A percentile compares a stretch with the other conserved stretches of the same genome.
Conservation (phyloP, 495 filamentous ascomycete species). For the Penicillium psychrofluorescens region DNA sequence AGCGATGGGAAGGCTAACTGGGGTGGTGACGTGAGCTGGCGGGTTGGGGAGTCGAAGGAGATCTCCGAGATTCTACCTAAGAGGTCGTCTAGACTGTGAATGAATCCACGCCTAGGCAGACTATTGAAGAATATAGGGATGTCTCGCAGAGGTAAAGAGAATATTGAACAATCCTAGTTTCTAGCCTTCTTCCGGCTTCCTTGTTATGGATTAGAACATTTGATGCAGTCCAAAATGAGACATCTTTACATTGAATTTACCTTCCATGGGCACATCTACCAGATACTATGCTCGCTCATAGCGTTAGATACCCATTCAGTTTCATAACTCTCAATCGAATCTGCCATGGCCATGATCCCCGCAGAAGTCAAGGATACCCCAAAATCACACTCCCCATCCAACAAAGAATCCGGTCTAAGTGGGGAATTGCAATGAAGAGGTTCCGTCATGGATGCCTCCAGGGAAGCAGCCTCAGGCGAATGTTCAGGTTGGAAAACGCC, state of each 20-base stretch:
- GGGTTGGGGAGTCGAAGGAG: slow-evolving; percentile 29
- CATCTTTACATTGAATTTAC: too few relatives aligned
- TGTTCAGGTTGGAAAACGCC: slow-evolving; percentile 2
- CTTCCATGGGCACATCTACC: slow-evolving; percentile 7
- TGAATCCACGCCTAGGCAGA: not conserved
- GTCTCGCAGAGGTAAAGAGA: too few relatives aligned
- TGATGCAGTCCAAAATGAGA: too few relatives aligned
- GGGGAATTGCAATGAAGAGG: slow-evolving; percentile 9
- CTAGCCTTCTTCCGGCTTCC: too few relatives aligned
- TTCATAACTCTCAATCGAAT: slow-evolving; percentile 32
- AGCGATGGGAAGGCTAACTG: slow-evolving; percentile 17
- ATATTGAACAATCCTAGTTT: too few relatives aligned
- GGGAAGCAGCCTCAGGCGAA: slow-evolving; percentile 7
- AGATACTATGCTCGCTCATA: slow-evolving; percentile 30
- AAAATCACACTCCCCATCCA: slow-evolving; percentile 10
- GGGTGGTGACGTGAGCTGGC: slow-evolving; percentile 35
- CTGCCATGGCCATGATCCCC: slow-evolving; percentile 31
- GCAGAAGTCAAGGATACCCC: slow-evolving; percentile 21
- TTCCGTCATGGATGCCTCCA: slow-evolving; percentile 1
- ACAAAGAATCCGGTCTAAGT: slow-evolving; percentile 4
- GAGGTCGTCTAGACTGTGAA: slow-evolving; percentile 22
- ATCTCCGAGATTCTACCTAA: slow-evolving; percentile 16
- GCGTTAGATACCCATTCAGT: slow-evolving; percentile 35
- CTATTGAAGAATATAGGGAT: not conserved
- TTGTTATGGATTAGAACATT: too few relatives aligned